These are phyloP conservation scores for Aspergillus tanneri DNA, from an alignment of 2,329 filamentous ascomycete genomes.

Conservation along the genomic window DNA sequence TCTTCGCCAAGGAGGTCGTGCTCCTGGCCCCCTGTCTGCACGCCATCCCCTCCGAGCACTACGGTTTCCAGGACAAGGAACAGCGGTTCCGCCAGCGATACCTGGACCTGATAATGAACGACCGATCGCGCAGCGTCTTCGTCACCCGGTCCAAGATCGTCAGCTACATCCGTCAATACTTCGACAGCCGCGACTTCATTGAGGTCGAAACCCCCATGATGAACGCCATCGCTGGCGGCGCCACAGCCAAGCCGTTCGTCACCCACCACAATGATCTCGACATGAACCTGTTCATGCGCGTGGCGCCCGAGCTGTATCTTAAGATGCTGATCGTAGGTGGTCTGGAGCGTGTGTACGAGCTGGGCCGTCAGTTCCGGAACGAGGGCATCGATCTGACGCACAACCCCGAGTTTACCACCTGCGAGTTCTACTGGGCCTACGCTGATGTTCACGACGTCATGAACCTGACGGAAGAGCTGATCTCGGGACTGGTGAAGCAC, in stretches of 20 bases:
- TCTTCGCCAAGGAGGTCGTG: constrained; percentile 83
- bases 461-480: constrained; percentile 87
- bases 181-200: constrained; percentile 82
- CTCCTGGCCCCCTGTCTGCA: constrained; percentile 90
- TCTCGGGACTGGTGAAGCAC: constrained; percentile 84
- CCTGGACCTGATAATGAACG: constrained; percentile 96
- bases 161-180: constrained; percentile 82
- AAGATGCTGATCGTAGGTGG: constrained; percentile 96
- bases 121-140: constrained; percentile 77
- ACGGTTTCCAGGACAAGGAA: constrained; percentile 93
- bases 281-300: constrained; percentile 91
- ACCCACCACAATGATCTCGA: constrained; percentile 96
- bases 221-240: constrained; percentile 91
- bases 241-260: constrained; percentile 90
- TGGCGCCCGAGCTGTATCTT: constrained; percentile 92
- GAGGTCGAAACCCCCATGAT: constrained; percentile 98
- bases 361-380: constrained; percentile 94
- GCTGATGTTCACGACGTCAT: constrained; percentile 89
- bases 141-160: constrained; percentile 84
- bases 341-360: constrained; percentile 90
- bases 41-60: constrained; percentile 79
- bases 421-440: constrained; percentile 96
- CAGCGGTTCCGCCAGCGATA: constrained; percentile 90
- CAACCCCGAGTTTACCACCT: constrained; percentile 97
- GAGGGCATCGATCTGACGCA: constrained; percentile 90